These are phyloP conservation scores for Escovopsis sp. DNA, from an alignment of 2,329 filamentous ascomycete species.

Conservation along the genomic window DNA sequence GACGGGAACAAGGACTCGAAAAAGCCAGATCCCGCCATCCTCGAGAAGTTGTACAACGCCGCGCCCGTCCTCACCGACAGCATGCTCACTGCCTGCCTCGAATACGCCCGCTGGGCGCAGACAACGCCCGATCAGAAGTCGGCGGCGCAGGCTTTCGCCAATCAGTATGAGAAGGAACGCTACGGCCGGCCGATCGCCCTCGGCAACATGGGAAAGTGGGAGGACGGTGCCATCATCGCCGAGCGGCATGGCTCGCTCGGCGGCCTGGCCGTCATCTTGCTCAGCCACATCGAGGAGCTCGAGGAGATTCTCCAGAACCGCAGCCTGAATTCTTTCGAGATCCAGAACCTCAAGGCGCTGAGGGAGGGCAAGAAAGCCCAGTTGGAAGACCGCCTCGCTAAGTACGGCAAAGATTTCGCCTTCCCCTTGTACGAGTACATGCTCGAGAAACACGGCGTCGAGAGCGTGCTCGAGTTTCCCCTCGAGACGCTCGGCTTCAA, in stretches of 20 bases:
- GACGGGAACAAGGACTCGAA: constrained; percentile 17
- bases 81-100: constrained; percentile 39
- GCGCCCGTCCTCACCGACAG: constrained; percentile 38
- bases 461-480: constrained; percentile 55
- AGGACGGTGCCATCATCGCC: constrained; percentile 41
- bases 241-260: constrained; percentile 41
- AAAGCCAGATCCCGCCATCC: constrained; percentile 24
- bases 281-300: constrained; percentile 34
- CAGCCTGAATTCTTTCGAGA: constrained; percentile 15
- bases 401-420: constrained; percentile 51
- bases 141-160: constrained; percentile 30
- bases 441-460: constrained; percentile 50
- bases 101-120: constrained; percentile 36
- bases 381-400: constrained; percentile 42
- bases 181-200: constrained; percentile 38
- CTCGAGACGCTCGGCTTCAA: constrained; percentile 55
- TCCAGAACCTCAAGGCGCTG: constrained; percentile 17
- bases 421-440: constrained; percentile 69
- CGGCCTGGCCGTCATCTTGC: constrained; percentile 41
- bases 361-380: constrained; percentile 28
- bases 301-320: constrained; percentile 15
- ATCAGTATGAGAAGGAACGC: constrained; percentile 34
- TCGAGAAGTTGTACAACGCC: constrained; percentile 31
- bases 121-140: constrained; percentile 28
- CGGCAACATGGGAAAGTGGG: constrained; percentile 40